Conservation (phyloP, 108 stramenopile genomes). For the Nannochloropsis gaditana region DNA sequence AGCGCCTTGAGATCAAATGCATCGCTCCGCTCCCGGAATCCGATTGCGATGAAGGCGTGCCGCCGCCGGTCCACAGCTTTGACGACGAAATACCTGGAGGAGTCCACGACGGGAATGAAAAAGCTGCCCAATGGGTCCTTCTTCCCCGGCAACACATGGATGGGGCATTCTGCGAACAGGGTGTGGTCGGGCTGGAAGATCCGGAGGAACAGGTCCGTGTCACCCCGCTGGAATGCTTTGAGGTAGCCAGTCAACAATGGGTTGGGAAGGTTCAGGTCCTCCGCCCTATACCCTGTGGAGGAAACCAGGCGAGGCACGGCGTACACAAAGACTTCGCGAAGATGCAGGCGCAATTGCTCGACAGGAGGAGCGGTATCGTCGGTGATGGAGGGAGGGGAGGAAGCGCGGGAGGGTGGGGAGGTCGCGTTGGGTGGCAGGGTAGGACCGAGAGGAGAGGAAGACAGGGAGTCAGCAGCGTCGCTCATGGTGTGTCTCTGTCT, state of each 20-base stretch:
- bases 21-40: background rate
- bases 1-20: background rate
- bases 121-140: background rate
- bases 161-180: slow-evolving; percentile 15
- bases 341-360: slow-evolving; percentile 14
- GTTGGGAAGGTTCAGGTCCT: slow-evolving; percentile 17
- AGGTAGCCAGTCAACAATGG: background rate
- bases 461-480: background rate
- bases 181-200: background rate
- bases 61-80: background rate
- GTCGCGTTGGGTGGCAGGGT: background rate
- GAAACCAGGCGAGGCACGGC: background rate
- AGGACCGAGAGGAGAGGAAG: background rate
- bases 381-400: background rate
- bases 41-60: slow-evolving; percentile 14
- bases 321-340: background rate
- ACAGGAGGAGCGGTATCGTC: background rate
- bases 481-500: no score
- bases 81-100: slow-evolving; percentile 15
- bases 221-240: slow-evolving; percentile 2
- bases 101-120: slow-evolving; percentile 6
- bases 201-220: background rate
- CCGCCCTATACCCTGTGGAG: background rate
- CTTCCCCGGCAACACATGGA: background rate
- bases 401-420: background rate